Evolutionary conservation across 2,329 filamentous ascomycete genomes (phyloP).

Genomic region (Bretziella fagacearum): DNA sequence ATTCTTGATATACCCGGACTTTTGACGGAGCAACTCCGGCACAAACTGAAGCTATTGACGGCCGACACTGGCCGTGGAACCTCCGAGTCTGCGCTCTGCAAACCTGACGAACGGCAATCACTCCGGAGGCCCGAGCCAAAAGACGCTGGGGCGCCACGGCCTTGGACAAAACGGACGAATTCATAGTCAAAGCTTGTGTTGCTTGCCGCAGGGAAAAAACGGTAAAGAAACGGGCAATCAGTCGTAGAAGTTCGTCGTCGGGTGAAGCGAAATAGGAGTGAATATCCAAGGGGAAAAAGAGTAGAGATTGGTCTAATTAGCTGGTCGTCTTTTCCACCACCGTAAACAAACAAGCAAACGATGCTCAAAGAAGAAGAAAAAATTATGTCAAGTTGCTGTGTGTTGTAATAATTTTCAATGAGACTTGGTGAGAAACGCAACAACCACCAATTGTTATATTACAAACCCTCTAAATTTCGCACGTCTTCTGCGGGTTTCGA

Average conservation of each 20-base stretch:
- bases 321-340: too few species aligned
- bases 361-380: not conserved
- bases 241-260: not conserved
- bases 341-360: not conserved
- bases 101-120: conserved; percentile 21
- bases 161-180: conserved; percentile 31
- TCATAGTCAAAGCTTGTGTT: conserved; percentile 24
- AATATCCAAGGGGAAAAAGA: conserved; percentile 3
- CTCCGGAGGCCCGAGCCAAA: conserved; percentile 27
- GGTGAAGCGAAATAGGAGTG: conserved; percentile 1
- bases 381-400: not conserved
- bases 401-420: not conserved
- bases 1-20: conserved; percentile 1
- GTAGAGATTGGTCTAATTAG: conserved; percentile 8
- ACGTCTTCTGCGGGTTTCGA: conserved; percentile 13
- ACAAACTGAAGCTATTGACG: conserved; percentile 2
- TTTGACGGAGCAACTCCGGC: not conserved
- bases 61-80: conserved; percentile 16
- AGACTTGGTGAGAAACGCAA: not conserved
- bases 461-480: conserved; percentile 5
- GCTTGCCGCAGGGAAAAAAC: not conserved
- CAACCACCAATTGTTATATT: conserved; percentile 4
- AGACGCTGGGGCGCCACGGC: conserved; percentile 29
- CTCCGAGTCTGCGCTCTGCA: conserved; percentile 23
- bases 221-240: not conserved